Evolutionary conservation across 2,329 filamentous ascomycete species (phyloP).

Genomic region (Cryphonectria nitschkei): DNA sequence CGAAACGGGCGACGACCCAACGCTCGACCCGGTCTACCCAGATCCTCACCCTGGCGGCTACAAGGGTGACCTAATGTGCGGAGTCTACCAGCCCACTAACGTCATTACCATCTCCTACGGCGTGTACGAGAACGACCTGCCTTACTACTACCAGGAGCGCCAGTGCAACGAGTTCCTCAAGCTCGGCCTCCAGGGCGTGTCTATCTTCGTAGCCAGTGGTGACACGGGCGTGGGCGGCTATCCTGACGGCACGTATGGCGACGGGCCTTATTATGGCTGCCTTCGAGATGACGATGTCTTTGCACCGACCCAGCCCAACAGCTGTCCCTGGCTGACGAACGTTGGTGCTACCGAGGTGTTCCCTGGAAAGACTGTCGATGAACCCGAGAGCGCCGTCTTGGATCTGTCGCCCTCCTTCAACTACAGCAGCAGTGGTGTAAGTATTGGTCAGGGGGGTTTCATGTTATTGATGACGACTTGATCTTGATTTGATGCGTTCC

Average conservation of each 20-base stretch:
- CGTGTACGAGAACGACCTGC: conserved; percentile 56
- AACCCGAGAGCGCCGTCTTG: conserved; percentile 30
- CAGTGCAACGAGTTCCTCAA: conserved; percentile 58
- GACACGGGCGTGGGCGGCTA: conserved; percentile 48
- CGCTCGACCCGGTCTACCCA: conserved; percentile 53
- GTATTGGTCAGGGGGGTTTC: background rate
- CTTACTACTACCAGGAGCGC: conserved; percentile 55
- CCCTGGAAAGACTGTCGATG: conserved; percentile 28
- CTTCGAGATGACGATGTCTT: conserved; percentile 44
- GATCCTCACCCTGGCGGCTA: conserved; percentile 50
- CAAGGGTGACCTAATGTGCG: conserved; percentile 46
- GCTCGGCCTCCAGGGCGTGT: conserved; percentile 53
- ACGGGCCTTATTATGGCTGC: conserved; percentile 43
- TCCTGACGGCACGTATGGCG: conserved; percentile 31
- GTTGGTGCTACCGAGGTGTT: conserved; percentile 44
- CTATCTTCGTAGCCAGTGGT: conserved; percentile 52
- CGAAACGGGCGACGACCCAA: conserved; percentile 48
- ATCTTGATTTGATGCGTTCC: background rate
- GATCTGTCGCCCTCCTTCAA: conserved; percentile 30
- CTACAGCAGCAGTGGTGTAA: conserved; percentile 29
- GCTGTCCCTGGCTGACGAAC: conserved; percentile 48
- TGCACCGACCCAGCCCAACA: conserved; percentile 51
- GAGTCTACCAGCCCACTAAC: conserved; percentile 52
- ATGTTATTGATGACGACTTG: background rate
- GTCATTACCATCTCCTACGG: conserved; percentile 62